Evolutionary conservation across 352 stramenopile genomes (phyloP).

Genomic region (Thalassiosira hispida): DNA sequence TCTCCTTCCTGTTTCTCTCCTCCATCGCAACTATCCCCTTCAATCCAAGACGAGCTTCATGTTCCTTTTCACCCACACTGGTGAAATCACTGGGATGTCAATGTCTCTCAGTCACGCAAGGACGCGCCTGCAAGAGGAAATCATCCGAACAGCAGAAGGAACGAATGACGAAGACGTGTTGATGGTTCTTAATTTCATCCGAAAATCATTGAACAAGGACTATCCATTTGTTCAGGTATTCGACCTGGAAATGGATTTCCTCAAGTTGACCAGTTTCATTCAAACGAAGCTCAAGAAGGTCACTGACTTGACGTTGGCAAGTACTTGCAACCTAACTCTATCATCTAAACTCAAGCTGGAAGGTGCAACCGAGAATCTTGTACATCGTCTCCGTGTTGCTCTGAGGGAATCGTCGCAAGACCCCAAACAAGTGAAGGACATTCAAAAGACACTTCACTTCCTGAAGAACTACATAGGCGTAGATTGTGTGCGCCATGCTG

Average conservation of each 20-base stretch:
- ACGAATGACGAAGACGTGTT: constrained; percentile 56
- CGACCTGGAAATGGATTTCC: constrained; percentile 62
- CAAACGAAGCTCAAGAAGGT: constrained; percentile 39
- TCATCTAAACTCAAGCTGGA: constrained; percentile 52
- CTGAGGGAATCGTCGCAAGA: constrained; percentile 30
- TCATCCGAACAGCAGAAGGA: constrained; percentile 46
- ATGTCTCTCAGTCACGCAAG: constrained; percentile 24
- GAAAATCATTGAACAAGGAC: constrained; percentile 49
- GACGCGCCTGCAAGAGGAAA: constrained; percentile 58
- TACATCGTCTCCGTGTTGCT: constrained; percentile 23
- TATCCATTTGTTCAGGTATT: constrained; percentile 67
- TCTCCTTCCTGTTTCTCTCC: too few species aligned
- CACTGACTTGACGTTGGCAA: constrained; percentile 34
- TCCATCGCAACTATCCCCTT: not conserved
- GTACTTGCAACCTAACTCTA: constrained; percentile 49
- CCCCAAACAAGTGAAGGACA: constrained; percentile 26
- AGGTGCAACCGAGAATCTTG: constrained; percentile 31
- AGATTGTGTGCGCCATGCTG: constrained; percentile 35
- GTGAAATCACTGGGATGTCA: constrained; percentile 59
- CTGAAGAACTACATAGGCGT: constrained; percentile 48
- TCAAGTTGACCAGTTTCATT: constrained; percentile 21
- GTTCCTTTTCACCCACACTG: constrained; percentile 70
- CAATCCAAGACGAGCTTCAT: constrained; percentile 56
- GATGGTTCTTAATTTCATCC: constrained; percentile 56
- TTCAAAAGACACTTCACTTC: constrained; percentile 43